phyloP scores from a whole-genome alignment of 257 asterid species.

The Verbascum thapsus region DNA sequence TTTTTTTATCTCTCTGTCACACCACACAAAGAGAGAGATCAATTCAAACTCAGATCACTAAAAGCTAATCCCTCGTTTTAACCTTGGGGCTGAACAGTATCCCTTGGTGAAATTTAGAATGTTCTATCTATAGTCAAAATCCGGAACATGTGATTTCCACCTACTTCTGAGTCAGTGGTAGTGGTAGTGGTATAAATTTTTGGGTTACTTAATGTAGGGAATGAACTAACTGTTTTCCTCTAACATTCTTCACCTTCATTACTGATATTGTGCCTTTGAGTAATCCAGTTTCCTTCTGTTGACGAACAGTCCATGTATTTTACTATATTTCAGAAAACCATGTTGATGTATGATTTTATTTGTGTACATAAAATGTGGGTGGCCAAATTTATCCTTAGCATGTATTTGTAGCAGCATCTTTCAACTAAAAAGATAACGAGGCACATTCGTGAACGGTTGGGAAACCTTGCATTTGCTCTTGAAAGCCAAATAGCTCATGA shows the following conservation, averaged over 20 bases:
- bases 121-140: not conserved
- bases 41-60: too few relatives aligned
- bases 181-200: not conserved
- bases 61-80: too few relatives aligned
- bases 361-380: not conserved
- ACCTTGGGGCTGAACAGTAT: too few relatives aligned
- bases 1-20: too few relatives aligned
- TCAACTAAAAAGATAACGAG: not conserved
- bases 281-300: not conserved
- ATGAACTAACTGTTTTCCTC: not conserved
- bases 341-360: not conserved
- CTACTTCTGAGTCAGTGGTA: not conserved
- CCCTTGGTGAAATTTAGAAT: not conserved
- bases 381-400: not conserved
- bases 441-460: conserved; percentile 2
- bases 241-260: too few relatives aligned
- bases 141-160: not conserved
- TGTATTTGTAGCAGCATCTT: not conserved
- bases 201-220: not conserved
- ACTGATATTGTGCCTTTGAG: too few relatives aligned
- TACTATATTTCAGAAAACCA: not conserved
- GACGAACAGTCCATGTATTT: too few relatives aligned
- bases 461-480: not conserved
- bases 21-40: too few relatives aligned
- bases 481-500: conserved; percentile 1